Conservation (phyloP, 2,329 filamentous ascomycete genomes). For the Aspergillus unguis region DNA sequence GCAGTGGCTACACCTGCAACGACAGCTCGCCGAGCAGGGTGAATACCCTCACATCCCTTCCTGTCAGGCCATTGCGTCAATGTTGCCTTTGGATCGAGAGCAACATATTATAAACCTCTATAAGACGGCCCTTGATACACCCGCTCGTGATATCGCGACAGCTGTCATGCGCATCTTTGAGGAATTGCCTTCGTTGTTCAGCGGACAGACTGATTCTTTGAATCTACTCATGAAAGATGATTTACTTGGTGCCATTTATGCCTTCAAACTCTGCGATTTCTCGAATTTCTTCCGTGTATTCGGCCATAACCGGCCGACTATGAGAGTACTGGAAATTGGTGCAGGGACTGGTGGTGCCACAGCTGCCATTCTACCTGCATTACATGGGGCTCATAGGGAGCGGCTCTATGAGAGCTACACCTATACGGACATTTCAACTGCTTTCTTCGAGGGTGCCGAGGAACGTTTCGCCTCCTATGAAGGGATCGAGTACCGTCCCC, state of each 20-base stretch:
- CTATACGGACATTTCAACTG: constrained; percentile 31
- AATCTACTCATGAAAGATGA: constrained; percentile 19
- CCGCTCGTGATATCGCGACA: background rate
- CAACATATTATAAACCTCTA: background rate
- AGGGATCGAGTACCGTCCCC: constrained; percentile 27
- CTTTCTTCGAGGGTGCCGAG: constrained; percentile 26
- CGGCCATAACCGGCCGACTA: constrained; percentile 23
- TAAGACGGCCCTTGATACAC: background rate
- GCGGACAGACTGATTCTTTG: constrained; percentile 10
- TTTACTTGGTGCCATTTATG: constrained; percentile 8
- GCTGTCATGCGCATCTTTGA: background rate
- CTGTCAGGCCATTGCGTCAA: background rate
- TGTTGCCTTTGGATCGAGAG: background rate
- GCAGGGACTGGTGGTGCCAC: constrained; percentile 32
- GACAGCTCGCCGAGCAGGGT: background rate
- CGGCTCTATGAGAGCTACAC: constrained; percentile 24
- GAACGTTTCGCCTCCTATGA: constrained; percentile 21
- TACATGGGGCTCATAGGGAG: constrained; percentile 1
- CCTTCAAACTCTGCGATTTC: background rate
- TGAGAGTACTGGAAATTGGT: constrained; percentile 28
- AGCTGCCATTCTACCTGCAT: constrained; percentile 14
- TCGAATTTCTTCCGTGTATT: constrained; percentile 17
- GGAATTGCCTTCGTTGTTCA: background rate
- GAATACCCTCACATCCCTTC: background rate
- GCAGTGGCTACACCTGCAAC: background rate